Conservation (phyloP, 768 basidiomycete genomes). For the Russula virescens region DNA sequence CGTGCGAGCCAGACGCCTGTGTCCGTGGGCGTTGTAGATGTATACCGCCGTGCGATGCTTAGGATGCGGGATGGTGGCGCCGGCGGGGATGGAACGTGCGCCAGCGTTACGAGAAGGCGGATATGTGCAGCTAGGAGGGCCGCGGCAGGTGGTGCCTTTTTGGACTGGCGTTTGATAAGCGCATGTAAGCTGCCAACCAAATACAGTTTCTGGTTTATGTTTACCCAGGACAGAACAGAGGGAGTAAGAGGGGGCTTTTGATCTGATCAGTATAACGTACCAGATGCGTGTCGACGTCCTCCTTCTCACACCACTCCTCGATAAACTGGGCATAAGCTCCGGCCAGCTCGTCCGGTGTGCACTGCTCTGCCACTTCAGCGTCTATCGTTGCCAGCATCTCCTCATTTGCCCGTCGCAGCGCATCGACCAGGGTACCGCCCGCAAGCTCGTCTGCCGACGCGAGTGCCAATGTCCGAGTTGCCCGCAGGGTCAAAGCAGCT, state of each 20-base stretch:
- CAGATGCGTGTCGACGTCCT: slow-evolving; percentile 30
- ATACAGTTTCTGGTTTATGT: slow-evolving; percentile 46
- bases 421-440: slow-evolving; percentile 51
- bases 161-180: slow-evolving; percentile 29
- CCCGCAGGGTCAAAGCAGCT: slow-evolving; percentile 36
- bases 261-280: slow-evolving; percentile 20
- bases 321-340: slow-evolving; percentile 42
- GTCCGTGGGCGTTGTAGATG: slow-evolving; percentile 33
- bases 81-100: slow-evolving; percentile 22
- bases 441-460: slow-evolving; percentile 30
- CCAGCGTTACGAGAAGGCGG: slow-evolving; percentile 30
- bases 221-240: not conserved
- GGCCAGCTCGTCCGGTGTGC: slow-evolving; percentile 30
- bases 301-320: slow-evolving; percentile 40
- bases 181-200: slow-evolving; percentile 42
- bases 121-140: slow-evolving; percentile 36
- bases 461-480: slow-evolving; percentile 31
- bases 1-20: slow-evolving; percentile 50
- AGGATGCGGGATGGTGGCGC: slow-evolving; percentile 29
- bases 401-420: slow-evolving; percentile 43
- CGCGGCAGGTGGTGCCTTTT: slow-evolving; percentile 36
- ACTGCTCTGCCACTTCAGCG: slow-evolving; percentile 4
- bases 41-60: slow-evolving; percentile 43
- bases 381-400: slow-evolving; percentile 39
- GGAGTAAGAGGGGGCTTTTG: too few relatives aligned